Conservation (phyloP, 2,329 filamentous ascomycete species). For the Dothistroma septosporum region DNA sequence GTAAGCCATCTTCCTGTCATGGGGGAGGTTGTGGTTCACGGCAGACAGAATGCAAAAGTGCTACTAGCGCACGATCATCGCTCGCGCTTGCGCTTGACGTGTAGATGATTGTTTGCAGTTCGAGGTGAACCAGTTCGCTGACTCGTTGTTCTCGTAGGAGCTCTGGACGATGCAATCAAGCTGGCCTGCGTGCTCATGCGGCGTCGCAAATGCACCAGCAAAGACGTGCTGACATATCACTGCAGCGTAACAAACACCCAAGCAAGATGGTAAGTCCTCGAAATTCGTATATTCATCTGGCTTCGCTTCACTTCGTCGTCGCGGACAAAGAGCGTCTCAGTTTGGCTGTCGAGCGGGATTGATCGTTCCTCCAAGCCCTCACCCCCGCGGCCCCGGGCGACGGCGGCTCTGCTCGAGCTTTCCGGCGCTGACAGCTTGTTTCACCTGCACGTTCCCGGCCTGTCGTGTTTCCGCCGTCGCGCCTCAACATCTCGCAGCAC, state of each 20-base stretch:
- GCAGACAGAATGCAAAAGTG: slow-evolving; percentile 1
- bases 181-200: slow-evolving; percentile 63
- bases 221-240: slow-evolving; percentile 43
- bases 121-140: not conserved
- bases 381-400: not conserved
- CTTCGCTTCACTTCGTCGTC: slow-evolving; percentile 10
- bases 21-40: not conserved
- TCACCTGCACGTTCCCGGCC: not conserved
- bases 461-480: not conserved
- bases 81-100: slow-evolving; percentile 12
- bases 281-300: not conserved
- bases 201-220: slow-evolving; percentile 43
- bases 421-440: slow-evolving; percentile 2
- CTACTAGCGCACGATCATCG: slow-evolving; percentile 5
- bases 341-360: not conserved
- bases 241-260: slow-evolving; percentile 61
- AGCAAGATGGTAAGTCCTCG: slow-evolving; percentile 54
- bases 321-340: slow-evolving; percentile 3
- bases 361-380: not conserved
- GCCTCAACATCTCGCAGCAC: slow-evolving; percentile 1
- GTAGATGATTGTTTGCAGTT: slow-evolving; percentile 1
- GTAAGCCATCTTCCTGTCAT: slow-evolving; percentile 37
- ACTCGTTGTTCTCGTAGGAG: slow-evolving; percentile 44
- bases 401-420: slow-evolving; percentile 1
- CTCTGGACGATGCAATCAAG: slow-evolving; percentile 62